Conservation (phyloP, 83 land plant species). For the Picea abies region DNA sequence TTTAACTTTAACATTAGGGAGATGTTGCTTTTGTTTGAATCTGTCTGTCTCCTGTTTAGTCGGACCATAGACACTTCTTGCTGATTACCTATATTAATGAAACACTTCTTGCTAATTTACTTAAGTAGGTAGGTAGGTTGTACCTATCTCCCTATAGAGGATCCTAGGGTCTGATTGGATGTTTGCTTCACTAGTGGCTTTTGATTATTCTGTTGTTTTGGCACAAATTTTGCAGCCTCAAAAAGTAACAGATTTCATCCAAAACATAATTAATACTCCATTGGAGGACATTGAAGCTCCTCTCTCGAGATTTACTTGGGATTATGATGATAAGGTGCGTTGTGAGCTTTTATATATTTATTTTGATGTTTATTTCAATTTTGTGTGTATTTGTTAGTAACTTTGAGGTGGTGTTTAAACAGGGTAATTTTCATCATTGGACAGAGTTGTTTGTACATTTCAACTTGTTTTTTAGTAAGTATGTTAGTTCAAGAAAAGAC, state of each 20-base stretch:
- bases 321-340: conserved; percentile 39
- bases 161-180: too few relatives aligned
- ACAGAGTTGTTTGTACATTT: conserved; percentile 88
- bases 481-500: conserved; percentile 75
- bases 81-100: too few relatives aligned
- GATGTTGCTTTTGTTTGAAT: too few relatives aligned
- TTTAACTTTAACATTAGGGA: too few relatives aligned
- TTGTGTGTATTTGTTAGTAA: neutral
- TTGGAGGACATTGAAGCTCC: conserved; percentile 88
- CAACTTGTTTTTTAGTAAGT: conserved; percentile 89
- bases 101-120: too few relatives aligned
- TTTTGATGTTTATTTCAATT: neutral
- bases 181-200: too few relatives aligned
- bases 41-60: too few relatives aligned
- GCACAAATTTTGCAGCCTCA: conserved; percentile 71
- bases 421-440: conserved; percentile 99
- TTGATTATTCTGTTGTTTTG: too few relatives aligned
- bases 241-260: conserved; percentile 72
- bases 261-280: conserved; percentile 76
- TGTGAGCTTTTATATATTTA: neutral
- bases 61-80: too few relatives aligned
- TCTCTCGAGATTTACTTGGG: conserved; percentile 90
- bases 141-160: too few relatives aligned
- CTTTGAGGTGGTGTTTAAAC: conserved; percentile 8
- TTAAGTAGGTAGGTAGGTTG: too few relatives aligned